Evolutionary conservation across 306 rosid genomes (phyloP), one percentile per base, ranked within the genome.

Genomic region (Fagus sylvatica): DNA sequence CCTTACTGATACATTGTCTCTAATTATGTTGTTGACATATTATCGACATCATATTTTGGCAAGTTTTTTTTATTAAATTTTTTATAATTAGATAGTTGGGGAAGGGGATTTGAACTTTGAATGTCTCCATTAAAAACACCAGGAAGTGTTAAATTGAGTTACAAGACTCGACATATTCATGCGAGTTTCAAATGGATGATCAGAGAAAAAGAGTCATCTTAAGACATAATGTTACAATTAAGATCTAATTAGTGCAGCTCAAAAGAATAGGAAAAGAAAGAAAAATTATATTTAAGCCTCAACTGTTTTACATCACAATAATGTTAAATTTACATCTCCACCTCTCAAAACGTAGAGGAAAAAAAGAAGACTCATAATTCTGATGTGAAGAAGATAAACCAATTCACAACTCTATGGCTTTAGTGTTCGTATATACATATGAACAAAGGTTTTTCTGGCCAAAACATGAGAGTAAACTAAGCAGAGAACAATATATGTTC

Each of bases 351-450:
- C 11, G 71, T n/a, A 66, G 71, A 66, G 71, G 43, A 32, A 34
- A 61, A 61, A 61, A 61, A 33, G 61, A 5, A 55, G 68, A 33
- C 41, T 32, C 40, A 32, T 33, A 61, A 33, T 13, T 32, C 9
- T 6, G 68, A 39, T 43, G 19, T 66, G 71, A 39, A 66, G 71
- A 7, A 66, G 51, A 66, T 17, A 66, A 39, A 7, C 49, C 51
- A 66, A 66, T 16, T 48, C 71, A 65, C 49, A 17, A 51, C 64
- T 76, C 54, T 40, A 39, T 67, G 60, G 19, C 68, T 40, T 30
- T 41, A 28, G 36, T 16, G 32, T 54, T 32, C 49, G 59, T 76
- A 54, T 76, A 17, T 76, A 76, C 74, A 76, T 3, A 76, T 39
- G 67, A 49, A 68, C 65, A 32, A 46, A 56, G 72, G 15, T 4